phyloP scores from a whole-genome alignment of 805 yeast genomes.

The Metschnikowia arizonensis region DNA sequence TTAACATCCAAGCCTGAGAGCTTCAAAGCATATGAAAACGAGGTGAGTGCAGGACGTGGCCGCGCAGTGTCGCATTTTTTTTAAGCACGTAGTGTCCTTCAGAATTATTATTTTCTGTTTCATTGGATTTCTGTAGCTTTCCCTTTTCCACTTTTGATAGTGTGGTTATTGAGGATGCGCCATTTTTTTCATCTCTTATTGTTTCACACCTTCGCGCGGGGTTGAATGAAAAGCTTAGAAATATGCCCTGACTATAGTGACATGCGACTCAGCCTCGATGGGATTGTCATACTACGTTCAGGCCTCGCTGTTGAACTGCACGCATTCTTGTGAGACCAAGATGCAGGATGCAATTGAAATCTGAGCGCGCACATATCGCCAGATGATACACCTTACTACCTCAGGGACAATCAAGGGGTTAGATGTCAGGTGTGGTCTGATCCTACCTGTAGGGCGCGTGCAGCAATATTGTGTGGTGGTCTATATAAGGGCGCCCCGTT shows the following conservation, averaged over 20 bases:
- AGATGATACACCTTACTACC: no score
- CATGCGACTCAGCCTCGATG: slow-evolving; percentile 1
- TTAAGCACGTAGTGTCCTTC: not conserved
- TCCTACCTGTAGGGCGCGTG: no score
- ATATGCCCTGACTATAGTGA: not conserved
- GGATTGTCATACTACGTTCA: no score
- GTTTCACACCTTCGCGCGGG: not conserved
- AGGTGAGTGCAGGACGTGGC: not conserved
- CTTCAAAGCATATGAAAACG: not conserved
- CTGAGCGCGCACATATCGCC: no score
- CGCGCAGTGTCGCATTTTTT: not conserved
- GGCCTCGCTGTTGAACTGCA: no score
- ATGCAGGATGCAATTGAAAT: no score
- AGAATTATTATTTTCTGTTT: not conserved
- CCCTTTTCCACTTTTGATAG: not conserved
- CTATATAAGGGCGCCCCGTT: no score
- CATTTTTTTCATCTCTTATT: not conserved
- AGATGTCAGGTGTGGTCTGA: no score
- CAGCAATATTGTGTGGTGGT: no score
- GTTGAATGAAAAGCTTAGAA: not conserved
- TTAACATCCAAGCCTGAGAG: not conserved
- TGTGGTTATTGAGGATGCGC: not conserved
- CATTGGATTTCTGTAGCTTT: not conserved
- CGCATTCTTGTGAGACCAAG: no score
- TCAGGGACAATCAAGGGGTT: no score